Percentiles rank a stretch among this genome's conserved stretches.
These are phyloP conservation scores for Gonium pectorale DNA, from an alignment of 139 green algal genomes.

Conservation along the genomic window DNA sequence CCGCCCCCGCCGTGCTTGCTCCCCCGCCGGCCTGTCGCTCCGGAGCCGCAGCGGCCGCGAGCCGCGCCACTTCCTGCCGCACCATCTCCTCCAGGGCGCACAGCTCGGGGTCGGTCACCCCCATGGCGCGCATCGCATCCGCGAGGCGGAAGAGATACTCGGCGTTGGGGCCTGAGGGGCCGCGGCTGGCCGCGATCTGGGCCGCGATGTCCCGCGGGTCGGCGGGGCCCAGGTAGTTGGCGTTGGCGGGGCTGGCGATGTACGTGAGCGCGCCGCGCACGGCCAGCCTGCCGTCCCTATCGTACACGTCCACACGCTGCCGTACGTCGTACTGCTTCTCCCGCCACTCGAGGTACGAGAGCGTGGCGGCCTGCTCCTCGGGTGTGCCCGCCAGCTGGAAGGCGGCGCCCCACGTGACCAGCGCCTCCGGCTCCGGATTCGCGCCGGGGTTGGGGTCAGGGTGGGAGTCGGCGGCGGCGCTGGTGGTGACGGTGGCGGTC, in stretches of 20 bases:
- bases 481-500: constrained; percentile 5
- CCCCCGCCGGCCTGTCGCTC: not conserved
- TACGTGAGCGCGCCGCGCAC: constrained; percentile 58
- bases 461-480: too few species aligned
- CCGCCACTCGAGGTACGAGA: constrained; percentile 77
- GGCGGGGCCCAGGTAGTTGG: constrained; percentile 77
- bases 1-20: not conserved
- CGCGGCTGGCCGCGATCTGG: constrained; percentile 66
- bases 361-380: constrained; percentile 64
- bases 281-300: not conserved
- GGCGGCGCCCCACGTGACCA: constrained; percentile 70
- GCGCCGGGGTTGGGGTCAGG: too few species aligned
- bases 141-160: constrained; percentile 80
- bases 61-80: not conserved
- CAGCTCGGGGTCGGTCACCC: constrained; percentile 19
- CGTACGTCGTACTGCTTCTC: constrained; percentile 91
- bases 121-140: constrained; percentile 59
- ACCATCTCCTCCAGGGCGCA: constrained; percentile 23
- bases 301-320: constrained; percentile 59
- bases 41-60: not conserved
- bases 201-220: constrained; percentile 61
- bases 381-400: constrained; percentile 61
- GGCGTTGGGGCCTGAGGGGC: constrained; percentile 75
- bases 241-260: constrained; percentile 69
- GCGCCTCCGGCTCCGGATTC: too few species aligned